phyloP scores from a whole-genome alignment of 805 yeast species.

The Alloascoidea africana region DNA sequence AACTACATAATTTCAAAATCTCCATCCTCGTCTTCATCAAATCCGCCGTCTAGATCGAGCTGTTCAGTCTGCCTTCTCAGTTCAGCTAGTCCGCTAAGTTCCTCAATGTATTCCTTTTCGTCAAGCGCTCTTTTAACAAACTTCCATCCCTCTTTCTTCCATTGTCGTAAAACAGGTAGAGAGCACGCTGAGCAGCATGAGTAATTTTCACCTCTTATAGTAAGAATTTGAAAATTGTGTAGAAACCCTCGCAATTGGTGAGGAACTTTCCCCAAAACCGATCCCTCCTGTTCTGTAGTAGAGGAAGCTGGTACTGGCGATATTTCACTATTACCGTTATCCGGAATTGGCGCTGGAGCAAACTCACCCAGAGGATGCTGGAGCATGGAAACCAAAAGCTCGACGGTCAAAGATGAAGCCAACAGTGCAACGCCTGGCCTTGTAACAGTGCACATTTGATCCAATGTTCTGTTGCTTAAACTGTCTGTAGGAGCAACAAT shows the following conservation, averaged over 20 bases:
- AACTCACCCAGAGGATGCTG: slow-evolving; percentile 44
- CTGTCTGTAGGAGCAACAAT: slow-evolving; percentile 90
- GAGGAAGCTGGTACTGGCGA: slow-evolving; percentile 8
- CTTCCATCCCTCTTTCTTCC: slow-evolving; percentile 51
- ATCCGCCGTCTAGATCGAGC: slow-evolving; percentile 24
- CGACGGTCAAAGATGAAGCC: slow-evolving; percentile 82
- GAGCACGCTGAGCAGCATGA: slow-evolving; percentile 84
- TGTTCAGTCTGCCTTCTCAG: slow-evolving; percentile 60
- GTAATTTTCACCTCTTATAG: slow-evolving; percentile 59
- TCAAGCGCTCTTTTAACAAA: slow-evolving; percentile 62
- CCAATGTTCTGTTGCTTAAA: slow-evolving; percentile 74
- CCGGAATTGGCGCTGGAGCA: slow-evolving; percentile 28
- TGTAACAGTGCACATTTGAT: slow-evolving; percentile 98
- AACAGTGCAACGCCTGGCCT: slow-evolving; percentile 89
- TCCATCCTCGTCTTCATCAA: slow-evolving; percentile 18
- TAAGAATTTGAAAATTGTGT: slow-evolving; percentile 44
- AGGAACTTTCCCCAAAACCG: slow-evolving; percentile 56
- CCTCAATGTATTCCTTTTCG: slow-evolving; percentile 54
- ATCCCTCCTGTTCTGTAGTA: slow-evolving; percentile 11
- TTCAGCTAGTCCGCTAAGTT: slow-evolving; percentile 60
- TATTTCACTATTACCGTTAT: no score
- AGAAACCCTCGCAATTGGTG: slow-evolving; percentile 89
- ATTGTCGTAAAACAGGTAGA: slow-evolving; percentile 34
- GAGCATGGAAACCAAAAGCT: slow-evolving; percentile 54
- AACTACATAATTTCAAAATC: no score